These are phyloP conservation scores for Eimeria sp. DNA, from an alignment of 169 alveolate species.

Conservation along the genomic window DNA sequence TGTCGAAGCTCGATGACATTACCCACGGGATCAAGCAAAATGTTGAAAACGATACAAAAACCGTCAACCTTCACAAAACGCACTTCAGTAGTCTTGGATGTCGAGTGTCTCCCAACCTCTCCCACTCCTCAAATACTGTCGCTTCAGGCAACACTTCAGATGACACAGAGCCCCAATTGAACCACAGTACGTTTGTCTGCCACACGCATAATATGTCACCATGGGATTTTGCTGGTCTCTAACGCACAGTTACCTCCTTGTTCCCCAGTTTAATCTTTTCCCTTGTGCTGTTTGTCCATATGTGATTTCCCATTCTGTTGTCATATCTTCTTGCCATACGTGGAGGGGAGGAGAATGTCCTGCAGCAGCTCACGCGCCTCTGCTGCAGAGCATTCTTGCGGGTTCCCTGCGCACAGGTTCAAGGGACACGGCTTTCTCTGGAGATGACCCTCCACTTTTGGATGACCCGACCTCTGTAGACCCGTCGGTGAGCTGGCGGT, in stretches of 20 bases:
- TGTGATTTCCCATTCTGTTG: background rate
- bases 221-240: background rate
- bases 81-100: background rate
- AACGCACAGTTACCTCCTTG: background rate
- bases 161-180: background rate
- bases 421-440: slow-evolving; percentile 12
- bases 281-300: background rate
- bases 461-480: slow-evolving; percentile 2
- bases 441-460: background rate
- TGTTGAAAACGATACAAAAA: slow-evolving; percentile 13
- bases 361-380: background rate
- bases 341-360: background rate
- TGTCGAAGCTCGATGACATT: background rate
- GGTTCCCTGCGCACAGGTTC: slow-evolving; percentile 3
- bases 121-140: background rate
- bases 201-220: background rate
- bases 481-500: background rate
- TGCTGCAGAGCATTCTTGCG: background rate
- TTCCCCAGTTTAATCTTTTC: background rate
- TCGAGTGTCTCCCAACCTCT: background rate
- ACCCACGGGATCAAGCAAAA: background rate
- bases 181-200: background rate
- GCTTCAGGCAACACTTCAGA: background rate
- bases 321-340: background rate
- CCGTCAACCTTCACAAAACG: slow-evolving; percentile 1